These are phyloP conservation scores for Phytomonas francai DNA, from an alignment of 208 protist genomes.

Conservation along the genomic window DNA sequence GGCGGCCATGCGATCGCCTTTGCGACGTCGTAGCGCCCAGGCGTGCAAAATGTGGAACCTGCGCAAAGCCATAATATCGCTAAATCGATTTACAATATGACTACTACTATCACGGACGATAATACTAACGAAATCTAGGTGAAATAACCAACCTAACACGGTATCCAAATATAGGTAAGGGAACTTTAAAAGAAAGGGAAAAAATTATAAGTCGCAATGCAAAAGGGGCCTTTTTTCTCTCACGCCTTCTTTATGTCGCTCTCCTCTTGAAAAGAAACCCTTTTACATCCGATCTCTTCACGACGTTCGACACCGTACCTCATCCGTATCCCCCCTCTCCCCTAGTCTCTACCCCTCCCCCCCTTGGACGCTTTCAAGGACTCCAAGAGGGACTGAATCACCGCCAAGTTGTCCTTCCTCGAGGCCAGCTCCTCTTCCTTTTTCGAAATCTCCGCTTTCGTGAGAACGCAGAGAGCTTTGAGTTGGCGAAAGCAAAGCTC, in stretches of 20 bases:
- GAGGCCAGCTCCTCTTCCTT: conserved; percentile 26
- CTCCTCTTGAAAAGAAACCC: no score
- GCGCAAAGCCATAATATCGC: no score
- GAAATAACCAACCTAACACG: no score
- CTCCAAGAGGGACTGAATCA: conserved; percentile 11
- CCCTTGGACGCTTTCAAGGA: not conserved
- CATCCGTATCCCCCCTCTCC: not conserved
- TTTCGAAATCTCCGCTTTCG: conserved; percentile 23
- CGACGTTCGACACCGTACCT: no score
- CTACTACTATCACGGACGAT: no score
- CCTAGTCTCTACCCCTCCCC: not conserved
- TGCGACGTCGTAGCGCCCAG: no score
- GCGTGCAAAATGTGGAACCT: no score
- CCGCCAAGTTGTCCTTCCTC: conserved; percentile 19
- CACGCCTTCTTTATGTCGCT: no score
- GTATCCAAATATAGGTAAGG: not conserved
- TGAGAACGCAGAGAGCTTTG: conserved; percentile 48
- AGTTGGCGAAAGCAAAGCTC: conserved; percentile 65
- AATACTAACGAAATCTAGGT: no score
- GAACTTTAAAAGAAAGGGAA: conserved; percentile 3
- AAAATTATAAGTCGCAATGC: not conserved
- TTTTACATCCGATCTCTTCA: not conserved
- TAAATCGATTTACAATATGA: no score
- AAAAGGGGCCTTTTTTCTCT: no score
- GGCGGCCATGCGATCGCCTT: no score